A percentile compares a stretch with the other conserved stretches of the same genome.
These are phyloP conservation scores for Viridothelium virens DNA, from an alignment of 495 filamentous ascomycete genomes.

Conservation along the genomic window DNA sequence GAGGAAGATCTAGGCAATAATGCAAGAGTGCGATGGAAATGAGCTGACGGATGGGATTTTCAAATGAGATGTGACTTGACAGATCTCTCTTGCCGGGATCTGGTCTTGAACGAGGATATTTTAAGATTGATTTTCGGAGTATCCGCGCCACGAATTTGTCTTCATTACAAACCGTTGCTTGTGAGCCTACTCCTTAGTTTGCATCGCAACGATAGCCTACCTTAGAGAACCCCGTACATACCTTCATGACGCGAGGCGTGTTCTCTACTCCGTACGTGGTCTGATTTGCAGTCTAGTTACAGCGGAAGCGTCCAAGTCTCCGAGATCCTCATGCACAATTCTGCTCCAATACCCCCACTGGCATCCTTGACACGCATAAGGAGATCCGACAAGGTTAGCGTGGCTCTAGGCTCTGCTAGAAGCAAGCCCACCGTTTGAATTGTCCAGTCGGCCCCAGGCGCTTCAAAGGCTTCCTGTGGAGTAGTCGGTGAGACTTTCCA, in stretches of 20 bases:
- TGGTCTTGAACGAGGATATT: neutral
- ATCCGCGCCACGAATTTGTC: neutral
- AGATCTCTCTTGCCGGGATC: neutral
- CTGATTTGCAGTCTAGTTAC: neutral
- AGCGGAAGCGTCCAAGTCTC: neutral
- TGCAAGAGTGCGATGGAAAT: neutral
- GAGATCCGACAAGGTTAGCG: slow-evolving; percentile 1
- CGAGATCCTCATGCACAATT: neutral
- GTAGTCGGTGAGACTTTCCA: neutral
- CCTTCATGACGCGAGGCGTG: no score
- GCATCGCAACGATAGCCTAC: neutral
- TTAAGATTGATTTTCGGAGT: neutral
- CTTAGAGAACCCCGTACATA: neutral
- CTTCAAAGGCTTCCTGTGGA: neutral
- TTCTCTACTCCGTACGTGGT: neutral
- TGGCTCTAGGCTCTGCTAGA: neutral
- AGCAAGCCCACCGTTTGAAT: neutral
- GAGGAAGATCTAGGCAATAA: neutral
- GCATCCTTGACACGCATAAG: neutral
- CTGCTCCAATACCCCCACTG: slow-evolving; percentile 3
- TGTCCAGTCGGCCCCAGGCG: neutral
- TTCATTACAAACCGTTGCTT: neutral
- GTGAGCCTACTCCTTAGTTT: neutral
- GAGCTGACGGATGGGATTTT: neutral
- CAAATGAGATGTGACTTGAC: neutral